Evolutionary conservation across 441 rosid genomes (phyloP), one percentile per base, ranked within the genome.

Genomic region (Pelargonium exstipulatum): DNA sequence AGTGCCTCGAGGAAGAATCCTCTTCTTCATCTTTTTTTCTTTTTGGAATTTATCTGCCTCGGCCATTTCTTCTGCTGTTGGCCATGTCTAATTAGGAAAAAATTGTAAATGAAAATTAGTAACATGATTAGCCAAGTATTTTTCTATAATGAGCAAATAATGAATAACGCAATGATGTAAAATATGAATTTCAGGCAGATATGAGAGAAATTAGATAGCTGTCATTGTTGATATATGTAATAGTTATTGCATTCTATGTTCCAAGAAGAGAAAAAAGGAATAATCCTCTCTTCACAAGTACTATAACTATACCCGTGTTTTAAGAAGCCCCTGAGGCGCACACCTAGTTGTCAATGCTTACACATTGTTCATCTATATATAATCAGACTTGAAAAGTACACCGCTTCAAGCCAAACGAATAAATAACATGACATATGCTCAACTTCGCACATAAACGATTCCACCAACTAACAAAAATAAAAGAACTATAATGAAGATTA

Each of bases 1-100:
- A 77, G 98, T 94, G 76, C 97, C 97, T 71, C 73, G 86, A 46
- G 97, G 98, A 66, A 94, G 79, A 58, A 40, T 73, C 77, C 84
- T 89, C 82, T 86, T 88, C 77, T 78, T 91, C 37, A 66, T 43
- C 79, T 64, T 84, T 75, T 76, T 85, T 18, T 83, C 83, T 78
- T 85, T 83, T 74, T 78, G 88, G 69, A 78, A 79, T 78, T 66
- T 79, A 65, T 86, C 92, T 48, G 96, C 97, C 81, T 91, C 94
- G 20, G 85, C 92, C 94, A 91, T 88, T 79, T 94, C 99, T 70
- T 83, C 96, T 77, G 90, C 90, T 8, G 97, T 91, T 74, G 99
- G 99, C 96, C 97, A 94, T 40, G 96, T 94, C 99, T 94, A 80
- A 70, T 68, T 71, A 78, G 53, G 48, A 45, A 71, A 37, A 17